Evolutionary conservation across 179 eudicot species (phyloP).

Genomic region (Beta macrorhiza): DNA sequence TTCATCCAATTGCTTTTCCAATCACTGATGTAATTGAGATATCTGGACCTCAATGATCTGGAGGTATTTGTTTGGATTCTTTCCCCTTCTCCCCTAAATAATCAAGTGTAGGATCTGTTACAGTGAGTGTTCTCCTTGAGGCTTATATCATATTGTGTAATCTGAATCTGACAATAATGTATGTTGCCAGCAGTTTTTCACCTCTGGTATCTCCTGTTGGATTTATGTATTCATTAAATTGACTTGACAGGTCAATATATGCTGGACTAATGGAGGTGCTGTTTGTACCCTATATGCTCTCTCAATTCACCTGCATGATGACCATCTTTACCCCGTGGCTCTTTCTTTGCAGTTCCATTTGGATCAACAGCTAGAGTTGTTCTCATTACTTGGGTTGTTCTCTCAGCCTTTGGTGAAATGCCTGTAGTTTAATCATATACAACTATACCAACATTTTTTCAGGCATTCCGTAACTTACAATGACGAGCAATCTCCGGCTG

Average conservation of each 20-base stretch:
- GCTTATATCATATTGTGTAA: not conserved
- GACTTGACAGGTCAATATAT: constrained; percentile 71
- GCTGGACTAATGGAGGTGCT: constrained; percentile 58
- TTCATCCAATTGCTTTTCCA: constrained; percentile 82
- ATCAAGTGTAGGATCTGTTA: not conserved
- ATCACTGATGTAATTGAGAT: constrained; percentile 67
- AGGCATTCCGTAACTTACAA: not conserved
- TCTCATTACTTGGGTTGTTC: constrained; percentile 66
- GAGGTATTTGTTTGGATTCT: constrained; percentile 39
- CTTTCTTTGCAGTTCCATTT: constrained; percentile 48
- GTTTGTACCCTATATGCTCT: constrained; percentile 62
- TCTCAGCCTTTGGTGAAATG: constrained; percentile 71
- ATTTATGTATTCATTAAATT: constrained; percentile 21
- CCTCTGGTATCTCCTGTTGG: not conserved
- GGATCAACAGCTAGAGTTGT: constrained; percentile 46
- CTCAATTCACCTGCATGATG: constrained; percentile 72
- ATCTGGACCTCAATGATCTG: constrained; percentile 57
- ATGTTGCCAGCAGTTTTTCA: not conserved
- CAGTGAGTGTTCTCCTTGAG: not conserved
- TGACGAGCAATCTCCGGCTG: not conserved
- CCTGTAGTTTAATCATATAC: constrained; percentile 33
- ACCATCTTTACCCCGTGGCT: constrained; percentile 64
- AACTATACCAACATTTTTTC: not conserved
- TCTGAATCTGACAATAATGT: not conserved
- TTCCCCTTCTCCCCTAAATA: not conserved